phyloP scores from a whole-genome alignment of 2,329 filamentous ascomycete species.

The Colletotrichum sp. region DNA sequence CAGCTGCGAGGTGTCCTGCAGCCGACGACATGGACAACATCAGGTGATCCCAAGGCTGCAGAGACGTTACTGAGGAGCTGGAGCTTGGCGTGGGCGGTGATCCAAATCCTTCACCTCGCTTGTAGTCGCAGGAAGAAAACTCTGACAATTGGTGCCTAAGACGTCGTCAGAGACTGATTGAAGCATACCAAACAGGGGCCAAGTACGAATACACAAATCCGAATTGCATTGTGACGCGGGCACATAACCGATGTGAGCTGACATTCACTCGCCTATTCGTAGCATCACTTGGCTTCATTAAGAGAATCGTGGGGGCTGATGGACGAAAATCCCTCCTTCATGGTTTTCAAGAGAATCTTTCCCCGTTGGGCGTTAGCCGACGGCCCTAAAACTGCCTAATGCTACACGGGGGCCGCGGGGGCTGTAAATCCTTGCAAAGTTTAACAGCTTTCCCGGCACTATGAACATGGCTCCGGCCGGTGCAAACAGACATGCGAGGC shows the following conservation, averaged over 20 bases:
- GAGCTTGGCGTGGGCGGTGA: neutral
- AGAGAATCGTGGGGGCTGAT: neutral
- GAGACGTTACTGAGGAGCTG: neutral
- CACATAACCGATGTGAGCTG: neutral
- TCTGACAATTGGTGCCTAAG: neutral
- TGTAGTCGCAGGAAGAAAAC: neutral
- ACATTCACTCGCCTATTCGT: neutral
- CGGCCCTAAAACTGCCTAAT: neutral
- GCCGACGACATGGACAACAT: neutral
- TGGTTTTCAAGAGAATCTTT: neutral
- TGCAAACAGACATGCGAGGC: neutral
- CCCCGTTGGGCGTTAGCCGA: neutral
- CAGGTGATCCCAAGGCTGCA: neutral
- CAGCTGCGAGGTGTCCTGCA: neutral
- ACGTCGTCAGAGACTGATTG: neutral
- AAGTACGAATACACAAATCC: neutral
- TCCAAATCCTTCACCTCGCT: neutral
- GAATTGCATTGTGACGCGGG: neutral
- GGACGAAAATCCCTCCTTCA: neutral
- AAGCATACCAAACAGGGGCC: neutral
- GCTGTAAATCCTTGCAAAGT: neutral
- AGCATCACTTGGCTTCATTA: neutral
- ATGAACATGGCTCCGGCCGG: neutral
- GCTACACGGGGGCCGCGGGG: neutral
- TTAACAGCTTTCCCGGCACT: neutral